These are phyloP conservation scores for Suillus discolor DNA, from an alignment of 768 basidiomycete genomes.

Conservation along the genomic window DNA sequence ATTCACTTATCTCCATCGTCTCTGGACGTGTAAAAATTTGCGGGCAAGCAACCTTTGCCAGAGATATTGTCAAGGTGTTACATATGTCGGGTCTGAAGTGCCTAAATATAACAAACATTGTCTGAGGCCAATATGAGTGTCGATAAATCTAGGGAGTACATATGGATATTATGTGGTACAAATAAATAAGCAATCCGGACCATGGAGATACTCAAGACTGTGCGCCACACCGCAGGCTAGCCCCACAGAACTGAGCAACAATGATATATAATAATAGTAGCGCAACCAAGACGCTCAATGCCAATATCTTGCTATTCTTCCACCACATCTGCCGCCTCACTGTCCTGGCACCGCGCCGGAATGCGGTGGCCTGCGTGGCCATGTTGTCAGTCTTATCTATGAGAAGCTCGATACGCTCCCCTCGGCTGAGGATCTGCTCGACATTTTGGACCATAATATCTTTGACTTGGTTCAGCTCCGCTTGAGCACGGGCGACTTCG, in stretches of 20 bases:
- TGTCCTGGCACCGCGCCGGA: conserved; percentile 85
- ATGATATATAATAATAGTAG: conserved; percentile 80
- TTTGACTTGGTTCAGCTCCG: conserved; percentile 88
- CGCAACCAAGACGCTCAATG: conserved; percentile 69
- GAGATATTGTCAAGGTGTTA: not conserved
- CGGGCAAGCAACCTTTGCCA: not conserved
- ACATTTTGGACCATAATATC: conserved; percentile 99
- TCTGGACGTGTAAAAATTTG: not conserved
- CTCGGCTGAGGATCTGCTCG: conserved; percentile 91
- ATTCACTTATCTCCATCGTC: not conserved
- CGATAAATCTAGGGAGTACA: conserved; percentile 6
- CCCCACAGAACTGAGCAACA: conserved; percentile 89
- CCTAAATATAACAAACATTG: not conserved
- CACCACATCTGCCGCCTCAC: conserved; percentile 89
- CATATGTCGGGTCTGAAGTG: not conserved
- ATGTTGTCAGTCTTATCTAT: conserved; percentile 98
- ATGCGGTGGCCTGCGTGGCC: conserved; percentile 92
- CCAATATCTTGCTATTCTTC: conserved; percentile 74
- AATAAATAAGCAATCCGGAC: not conserved
- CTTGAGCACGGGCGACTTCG: conserved; percentile 87
- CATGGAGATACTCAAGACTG: conserved; percentile 7
- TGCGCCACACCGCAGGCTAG: conserved; percentile 64
- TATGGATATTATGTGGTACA: conserved; percentile 3
- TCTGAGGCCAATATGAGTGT: not conserved
- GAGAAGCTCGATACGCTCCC: conserved; percentile 93